These are phyloP conservation scores for Kernera saxatilis DNA, from an alignment of 345 rosid species.

Conservation along the genomic window DNA sequence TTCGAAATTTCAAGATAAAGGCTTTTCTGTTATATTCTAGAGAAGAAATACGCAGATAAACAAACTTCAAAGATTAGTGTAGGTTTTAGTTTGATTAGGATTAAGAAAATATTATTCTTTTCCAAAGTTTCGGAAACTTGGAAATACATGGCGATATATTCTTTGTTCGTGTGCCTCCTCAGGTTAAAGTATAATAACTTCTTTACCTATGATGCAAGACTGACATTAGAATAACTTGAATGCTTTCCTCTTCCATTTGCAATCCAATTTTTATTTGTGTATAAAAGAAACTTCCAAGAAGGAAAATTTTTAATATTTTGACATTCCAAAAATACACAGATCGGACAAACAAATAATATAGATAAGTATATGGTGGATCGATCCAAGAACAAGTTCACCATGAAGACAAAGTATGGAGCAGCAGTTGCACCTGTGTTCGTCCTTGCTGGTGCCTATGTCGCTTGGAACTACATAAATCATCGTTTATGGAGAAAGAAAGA, in stretches of 20 bases:
- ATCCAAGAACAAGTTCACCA: conserved; percentile 17
- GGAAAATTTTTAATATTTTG: neutral
- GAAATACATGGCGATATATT: neutral
- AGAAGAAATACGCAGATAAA: no score
- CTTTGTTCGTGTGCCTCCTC: conserved; percentile 7
- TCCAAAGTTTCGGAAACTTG: neutral
- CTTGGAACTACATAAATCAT: conserved; percentile 35
- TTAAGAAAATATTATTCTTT: neutral
- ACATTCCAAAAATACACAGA: neutral
- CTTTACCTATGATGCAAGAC: conserved; percentile 31
- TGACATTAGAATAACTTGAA: conserved; percentile 28
- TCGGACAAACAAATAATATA: neutral
- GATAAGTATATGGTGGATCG: conserved; percentile 16
- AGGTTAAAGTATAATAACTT: conserved; percentile 4
- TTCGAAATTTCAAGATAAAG: neutral
- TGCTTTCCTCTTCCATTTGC: neutral
- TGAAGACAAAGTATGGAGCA: conserved; percentile 41
- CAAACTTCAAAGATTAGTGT: neutral
- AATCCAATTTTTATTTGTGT: neutral
- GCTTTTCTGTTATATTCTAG: neutral
- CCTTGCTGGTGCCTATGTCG: conserved; percentile 41
- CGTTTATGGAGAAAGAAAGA: conserved; percentile 32
- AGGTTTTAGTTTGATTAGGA: neutral
- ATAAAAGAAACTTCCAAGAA: neutral
- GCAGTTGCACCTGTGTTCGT: conserved; percentile 38